Evolutionary conservation across 768 basidiomycete species (phyloP).

Genomic region (Tylopilus rubrobrunneus): DNA sequence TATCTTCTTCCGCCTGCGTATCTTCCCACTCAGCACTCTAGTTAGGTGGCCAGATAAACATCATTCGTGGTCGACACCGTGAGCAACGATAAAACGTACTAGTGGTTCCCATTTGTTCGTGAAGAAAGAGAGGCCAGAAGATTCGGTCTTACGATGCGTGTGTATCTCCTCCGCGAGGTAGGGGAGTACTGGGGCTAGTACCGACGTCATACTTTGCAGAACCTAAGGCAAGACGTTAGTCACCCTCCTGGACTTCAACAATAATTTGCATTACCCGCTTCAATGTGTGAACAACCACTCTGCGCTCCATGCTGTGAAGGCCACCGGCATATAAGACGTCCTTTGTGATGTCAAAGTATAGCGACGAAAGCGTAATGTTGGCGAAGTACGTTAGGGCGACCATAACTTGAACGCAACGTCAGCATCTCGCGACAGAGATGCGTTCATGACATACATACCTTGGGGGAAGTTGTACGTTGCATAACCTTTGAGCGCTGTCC

Average conservation of each 20-base stretch:
- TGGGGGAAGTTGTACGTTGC: constrained; percentile 72
- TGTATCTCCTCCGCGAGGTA: constrained; percentile 90
- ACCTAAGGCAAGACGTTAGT: constrained; percentile 39
- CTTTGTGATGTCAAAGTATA: constrained; percentile 92
- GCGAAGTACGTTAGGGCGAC: constrained; percentile 71
- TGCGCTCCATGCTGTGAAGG: constrained; percentile 47
- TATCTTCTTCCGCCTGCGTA: constrained; percentile 50
- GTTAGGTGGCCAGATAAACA: neutral
- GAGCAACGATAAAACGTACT: constrained; percentile 39
- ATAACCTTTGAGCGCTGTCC: constrained; percentile 64
- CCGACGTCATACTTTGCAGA: constrained; percentile 58
- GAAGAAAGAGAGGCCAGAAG: constrained; percentile 57
- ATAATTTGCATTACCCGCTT: constrained; percentile 46
- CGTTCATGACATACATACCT: constrained; percentile 43
- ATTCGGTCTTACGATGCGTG: constrained; percentile 17
- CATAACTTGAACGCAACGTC: constrained; percentile 49
- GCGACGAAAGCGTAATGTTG: constrained; percentile 79
- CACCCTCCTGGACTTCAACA: neutral
- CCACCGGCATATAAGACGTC: constrained; percentile 81
- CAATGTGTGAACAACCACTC: constrained; percentile 66
- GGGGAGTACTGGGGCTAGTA: constrained; percentile 84
- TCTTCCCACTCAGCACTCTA: constrained; percentile 66
- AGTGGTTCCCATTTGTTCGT: constrained; percentile 61
- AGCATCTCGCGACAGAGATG: neutral
- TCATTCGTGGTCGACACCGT: neutral